phyloP scores from a whole-genome alignment of 164 flowering plant genomes.

The Tinospora cordifolia region DNA sequence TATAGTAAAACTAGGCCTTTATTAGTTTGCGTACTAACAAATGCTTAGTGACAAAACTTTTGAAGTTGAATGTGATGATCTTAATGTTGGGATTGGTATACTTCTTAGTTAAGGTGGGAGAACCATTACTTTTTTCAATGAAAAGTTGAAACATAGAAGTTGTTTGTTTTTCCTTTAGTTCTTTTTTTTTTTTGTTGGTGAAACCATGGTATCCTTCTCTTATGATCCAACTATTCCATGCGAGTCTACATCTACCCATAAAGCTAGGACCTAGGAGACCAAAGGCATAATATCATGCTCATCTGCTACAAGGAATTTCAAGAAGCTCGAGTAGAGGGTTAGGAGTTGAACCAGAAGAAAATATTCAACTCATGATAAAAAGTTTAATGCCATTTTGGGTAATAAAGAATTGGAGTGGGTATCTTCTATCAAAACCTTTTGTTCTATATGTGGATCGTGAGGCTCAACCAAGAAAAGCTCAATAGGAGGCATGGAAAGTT shows the following conservation, averaged over 20 bases:
- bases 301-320: too few species aligned
- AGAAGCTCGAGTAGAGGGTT: too few species aligned
- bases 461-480: neutral
- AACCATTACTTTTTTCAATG: neutral
- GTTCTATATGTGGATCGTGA: neutral
- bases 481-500: conserved; percentile 8
- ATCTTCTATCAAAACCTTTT: neutral
- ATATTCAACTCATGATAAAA: conserved; percentile 12
- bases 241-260: too few species aligned
- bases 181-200: too few species aligned
- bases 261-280: too few species aligned
- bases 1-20: too few species aligned
- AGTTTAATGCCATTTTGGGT: conserved; percentile 11
- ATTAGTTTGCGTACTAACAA: too few species aligned
- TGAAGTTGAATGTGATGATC: conserved; percentile 6
- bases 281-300: too few species aligned
- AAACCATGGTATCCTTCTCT: too few species aligned
- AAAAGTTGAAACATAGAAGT: conserved; percentile 9
- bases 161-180: too few species aligned
- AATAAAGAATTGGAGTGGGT: conserved; percentile 7
- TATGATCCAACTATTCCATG: too few species aligned
- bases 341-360: neutral
- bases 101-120: neutral
- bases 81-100: conserved; percentile 2
- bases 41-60: neutral